These are phyloP conservation scores for Handroanthus guayacan DNA, from an alignment of 257 asterid genomes.

Conservation along the genomic window DNA sequence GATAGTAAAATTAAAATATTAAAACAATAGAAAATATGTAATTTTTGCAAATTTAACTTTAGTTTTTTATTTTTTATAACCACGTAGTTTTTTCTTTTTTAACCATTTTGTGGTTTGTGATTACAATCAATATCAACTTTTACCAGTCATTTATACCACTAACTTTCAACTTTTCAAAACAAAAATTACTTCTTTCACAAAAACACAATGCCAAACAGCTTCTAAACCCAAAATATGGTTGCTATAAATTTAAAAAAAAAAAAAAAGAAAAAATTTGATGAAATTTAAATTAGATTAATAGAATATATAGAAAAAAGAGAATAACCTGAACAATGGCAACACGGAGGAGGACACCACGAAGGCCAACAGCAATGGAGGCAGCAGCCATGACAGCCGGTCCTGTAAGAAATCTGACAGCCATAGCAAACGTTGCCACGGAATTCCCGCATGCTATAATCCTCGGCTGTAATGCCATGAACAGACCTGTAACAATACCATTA, in stretches of 20 bases:
- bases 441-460: slow-evolving; percentile 85
- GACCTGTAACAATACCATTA: slow-evolving; percentile 51
- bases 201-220: no score
- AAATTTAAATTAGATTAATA: background rate
- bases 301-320: background rate
- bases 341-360: slow-evolving; percentile 71
- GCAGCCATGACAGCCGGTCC: slow-evolving; percentile 92
- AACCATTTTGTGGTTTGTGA: no score
- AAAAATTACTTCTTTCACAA: no score
- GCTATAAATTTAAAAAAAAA: no score
- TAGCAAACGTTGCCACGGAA: slow-evolving; percentile 68
- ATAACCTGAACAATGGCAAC: slow-evolving; percentile 79
- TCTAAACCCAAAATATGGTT: no score
- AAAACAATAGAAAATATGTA: no score
- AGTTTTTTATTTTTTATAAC: background rate
- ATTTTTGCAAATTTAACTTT: no score
- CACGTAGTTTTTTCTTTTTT: background rate
- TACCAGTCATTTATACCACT: no score
- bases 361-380: slow-evolving; percentile 80
- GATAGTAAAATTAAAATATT: no score
- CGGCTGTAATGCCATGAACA: slow-evolving; percentile 88
- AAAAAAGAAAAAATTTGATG: background rate
- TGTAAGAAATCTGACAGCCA: slow-evolving; percentile 87
- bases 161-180: no score
- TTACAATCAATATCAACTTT: no score